phyloP scores from a whole-genome alignment of 768 basidiomycete species.

The Saitozyma sp. region DNA sequence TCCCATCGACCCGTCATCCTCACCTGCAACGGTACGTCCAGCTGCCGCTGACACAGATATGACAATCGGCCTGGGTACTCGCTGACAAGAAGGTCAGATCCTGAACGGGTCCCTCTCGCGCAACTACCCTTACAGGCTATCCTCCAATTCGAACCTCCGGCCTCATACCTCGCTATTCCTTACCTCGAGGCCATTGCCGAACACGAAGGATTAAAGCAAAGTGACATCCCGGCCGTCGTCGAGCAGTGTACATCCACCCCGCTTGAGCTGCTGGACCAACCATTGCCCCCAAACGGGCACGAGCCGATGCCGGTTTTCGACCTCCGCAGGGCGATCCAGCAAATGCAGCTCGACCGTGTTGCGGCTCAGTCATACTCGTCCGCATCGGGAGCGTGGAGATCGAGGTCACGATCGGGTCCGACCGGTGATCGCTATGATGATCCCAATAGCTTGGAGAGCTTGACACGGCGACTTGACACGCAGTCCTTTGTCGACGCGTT shows the following conservation, averaged over 20 bases:
- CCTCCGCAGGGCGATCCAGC: slow-evolving; percentile 65
- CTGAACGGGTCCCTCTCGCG: slow-evolving; percentile 66
- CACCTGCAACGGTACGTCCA: slow-evolving; percentile 83
- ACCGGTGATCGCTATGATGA: too few relatives aligned
- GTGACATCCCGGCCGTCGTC: slow-evolving; percentile 10
- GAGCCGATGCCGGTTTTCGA: slow-evolving; percentile 56
- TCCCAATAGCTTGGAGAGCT: slow-evolving; percentile 15
- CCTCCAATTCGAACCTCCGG: slow-evolving; percentile 66
- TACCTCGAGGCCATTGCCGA: slow-evolving; percentile 68
- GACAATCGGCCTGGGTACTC: background rate
- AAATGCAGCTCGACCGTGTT: slow-evolving; percentile 60
- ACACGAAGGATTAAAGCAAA: slow-evolving; percentile 16
- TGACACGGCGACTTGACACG: slow-evolving; percentile 23
- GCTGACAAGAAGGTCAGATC: slow-evolving; percentile 58
- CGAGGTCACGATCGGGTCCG: too few relatives aligned
- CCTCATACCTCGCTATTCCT: slow-evolving; percentile 60
- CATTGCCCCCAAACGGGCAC: slow-evolving; percentile 52
- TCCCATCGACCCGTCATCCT: slow-evolving; percentile 85
- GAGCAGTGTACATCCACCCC: slow-evolving; percentile 26
- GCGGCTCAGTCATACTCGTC: too few relatives aligned
- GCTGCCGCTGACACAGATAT: slow-evolving; percentile 14
- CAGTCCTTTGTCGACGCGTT: slow-evolving; percentile 62
- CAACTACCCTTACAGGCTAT: slow-evolving; percentile 76
- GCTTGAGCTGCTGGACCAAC: slow-evolving; percentile 52
- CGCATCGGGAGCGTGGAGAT: too few relatives aligned